These are phyloP conservation scores for Trametes cubensis DNA, from an alignment of 768 basidiomycete genomes.

Conservation along the genomic window DNA sequence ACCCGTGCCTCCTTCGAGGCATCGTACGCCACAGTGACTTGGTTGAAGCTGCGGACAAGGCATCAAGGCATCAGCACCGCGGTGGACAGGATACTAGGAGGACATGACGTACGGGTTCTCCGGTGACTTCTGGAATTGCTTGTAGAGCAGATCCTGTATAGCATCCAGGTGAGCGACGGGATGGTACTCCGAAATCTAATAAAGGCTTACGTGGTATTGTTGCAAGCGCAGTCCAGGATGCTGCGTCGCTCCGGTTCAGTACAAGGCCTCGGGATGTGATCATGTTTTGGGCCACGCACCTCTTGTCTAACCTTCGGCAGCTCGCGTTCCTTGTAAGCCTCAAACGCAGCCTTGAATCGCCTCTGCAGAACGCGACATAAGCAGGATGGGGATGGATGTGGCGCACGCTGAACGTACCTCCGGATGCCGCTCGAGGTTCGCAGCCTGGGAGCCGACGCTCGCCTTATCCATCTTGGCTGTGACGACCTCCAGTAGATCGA, in stretches of 20 bases:
- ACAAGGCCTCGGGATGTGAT: slow-evolving; percentile 9
- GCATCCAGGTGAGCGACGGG: slow-evolving; percentile 9
- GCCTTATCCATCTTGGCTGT: slow-evolving; percentile 94
- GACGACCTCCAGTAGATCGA: slow-evolving; percentile 87
- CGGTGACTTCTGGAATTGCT: slow-evolving; percentile 95
- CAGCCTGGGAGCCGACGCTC: slow-evolving; percentile 84
- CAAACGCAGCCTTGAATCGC: slow-evolving; percentile 91
- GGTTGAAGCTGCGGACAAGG: slow-evolving; percentile 69
- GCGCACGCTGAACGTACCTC: slow-evolving; percentile 62
- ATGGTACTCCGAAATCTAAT: neutral
- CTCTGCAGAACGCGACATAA: slow-evolving; percentile 50
- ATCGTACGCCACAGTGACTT: slow-evolving; percentile 76
- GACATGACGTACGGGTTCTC: slow-evolving; percentile 85
- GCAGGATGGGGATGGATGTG: neutral
- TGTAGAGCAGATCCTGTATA: slow-evolving; percentile 77
- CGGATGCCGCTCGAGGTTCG: slow-evolving; percentile 86
- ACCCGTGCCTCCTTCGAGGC: slow-evolving; percentile 87
- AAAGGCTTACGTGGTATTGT: slow-evolving; percentile 72
- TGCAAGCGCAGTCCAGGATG: slow-evolving; percentile 89
- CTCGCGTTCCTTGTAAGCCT: slow-evolving; percentile 87
- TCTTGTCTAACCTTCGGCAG: slow-evolving; percentile 77
- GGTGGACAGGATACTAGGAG: too few species aligned
- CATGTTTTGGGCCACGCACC: slow-evolving; percentile 42
- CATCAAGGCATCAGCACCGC: neutral
- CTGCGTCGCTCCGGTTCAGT: slow-evolving; percentile 38